A percentile compares a stretch with the other conserved stretches of the same genome.
These are phyloP conservation scores for Coniophora puteana DNA, from an alignment of 1,284 basidiomycete genomes.

Conservation along the genomic window DNA sequence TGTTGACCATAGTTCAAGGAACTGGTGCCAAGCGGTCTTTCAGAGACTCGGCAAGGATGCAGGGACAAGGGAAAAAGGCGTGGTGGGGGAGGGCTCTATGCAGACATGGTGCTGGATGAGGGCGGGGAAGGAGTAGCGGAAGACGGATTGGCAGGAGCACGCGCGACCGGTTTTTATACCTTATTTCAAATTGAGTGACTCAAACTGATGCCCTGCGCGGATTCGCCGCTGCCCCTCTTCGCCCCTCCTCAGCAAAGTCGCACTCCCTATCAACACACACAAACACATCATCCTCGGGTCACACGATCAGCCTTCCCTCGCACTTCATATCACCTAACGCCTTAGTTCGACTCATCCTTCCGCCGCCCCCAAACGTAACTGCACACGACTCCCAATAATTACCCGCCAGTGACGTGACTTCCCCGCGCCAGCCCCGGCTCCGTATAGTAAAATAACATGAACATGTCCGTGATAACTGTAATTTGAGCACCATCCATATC, in stretches of 20 bases:
- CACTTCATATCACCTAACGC: slow-evolving; percentile 2
- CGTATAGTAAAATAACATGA: too few relatives aligned
- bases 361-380: neutral
- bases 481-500: too few relatives aligned
- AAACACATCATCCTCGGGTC: slow-evolving; percentile 18
- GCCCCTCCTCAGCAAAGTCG: slow-evolving; percentile 18
- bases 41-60: slow-evolving; percentile 15
- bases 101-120: slow-evolving; percentile 43
- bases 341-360: neutral
- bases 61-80: slow-evolving; percentile 18
- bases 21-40: slow-evolving; percentile 36
- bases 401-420: too few relatives aligned
- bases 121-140: slow-evolving; percentile 16
- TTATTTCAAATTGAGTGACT: slow-evolving; percentile 33
- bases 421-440: too few relatives aligned
- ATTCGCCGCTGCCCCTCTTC: slow-evolving; percentile 25
- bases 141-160: slow-evolving; percentile 2
- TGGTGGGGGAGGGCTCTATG: slow-evolving; percentile 32
- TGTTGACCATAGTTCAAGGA: slow-evolving; percentile 74
- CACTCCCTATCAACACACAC: slow-evolving; percentile 17
- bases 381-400: neutral
- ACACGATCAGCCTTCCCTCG: slow-evolving; percentile 20
- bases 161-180: slow-evolving; percentile 27
- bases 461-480: too few relatives aligned
- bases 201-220: slow-evolving; percentile 22